Conservation (phyloP, 305 asterid genomes). For the Ilex paraguariensis region DNA sequence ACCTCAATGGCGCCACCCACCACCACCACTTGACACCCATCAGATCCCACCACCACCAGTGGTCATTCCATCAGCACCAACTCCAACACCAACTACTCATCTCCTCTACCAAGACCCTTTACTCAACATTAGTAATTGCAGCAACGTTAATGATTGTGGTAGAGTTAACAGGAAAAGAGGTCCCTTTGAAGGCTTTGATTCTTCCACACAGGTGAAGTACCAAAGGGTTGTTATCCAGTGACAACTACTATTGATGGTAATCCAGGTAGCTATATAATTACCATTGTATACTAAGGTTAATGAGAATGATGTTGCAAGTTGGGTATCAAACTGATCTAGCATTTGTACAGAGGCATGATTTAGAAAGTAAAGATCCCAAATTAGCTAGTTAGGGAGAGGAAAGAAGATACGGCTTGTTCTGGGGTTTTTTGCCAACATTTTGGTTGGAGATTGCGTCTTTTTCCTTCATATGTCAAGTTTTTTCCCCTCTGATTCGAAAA, state of each 20-base stretch:
- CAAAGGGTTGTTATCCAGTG: slow-evolving; percentile 51
- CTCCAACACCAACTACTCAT: slow-evolving; percentile 27
- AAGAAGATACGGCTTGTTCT: not conserved
- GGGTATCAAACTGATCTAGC: slow-evolving; percentile 13
- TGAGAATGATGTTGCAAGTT: not conserved
- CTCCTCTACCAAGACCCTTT: slow-evolving; percentile 26
- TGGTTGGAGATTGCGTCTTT: slow-evolving; percentile 11
- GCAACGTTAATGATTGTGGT: slow-evolving; percentile 32
- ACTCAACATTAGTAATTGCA: slow-evolving; percentile 7
- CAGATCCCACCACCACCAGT: slow-evolving; percentile 81
- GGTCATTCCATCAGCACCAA: slow-evolving; percentile 30
- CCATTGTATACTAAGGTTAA: not conserved
- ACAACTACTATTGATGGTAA: slow-evolving; percentile 3
- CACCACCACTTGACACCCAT: slow-evolving; percentile 59
- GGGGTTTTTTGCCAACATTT: slow-evolving; percentile 5
- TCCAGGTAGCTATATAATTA: not conserved
- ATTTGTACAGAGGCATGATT: slow-evolving; percentile 36
- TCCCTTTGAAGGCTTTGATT: slow-evolving; percentile 33
- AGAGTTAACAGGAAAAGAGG: slow-evolving; percentile 52
- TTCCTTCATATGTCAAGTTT: not conserved
- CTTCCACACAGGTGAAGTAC: slow-evolving; percentile 42
- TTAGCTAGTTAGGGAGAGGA: slow-evolving; percentile 8
- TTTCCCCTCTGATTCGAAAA: not conserved
- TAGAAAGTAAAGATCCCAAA: slow-evolving; percentile 7
- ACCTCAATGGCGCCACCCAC: slow-evolving; percentile 95